Conservation (phyloP, 768 basidiomycete species). For the Amanita fuliginea region DNA sequence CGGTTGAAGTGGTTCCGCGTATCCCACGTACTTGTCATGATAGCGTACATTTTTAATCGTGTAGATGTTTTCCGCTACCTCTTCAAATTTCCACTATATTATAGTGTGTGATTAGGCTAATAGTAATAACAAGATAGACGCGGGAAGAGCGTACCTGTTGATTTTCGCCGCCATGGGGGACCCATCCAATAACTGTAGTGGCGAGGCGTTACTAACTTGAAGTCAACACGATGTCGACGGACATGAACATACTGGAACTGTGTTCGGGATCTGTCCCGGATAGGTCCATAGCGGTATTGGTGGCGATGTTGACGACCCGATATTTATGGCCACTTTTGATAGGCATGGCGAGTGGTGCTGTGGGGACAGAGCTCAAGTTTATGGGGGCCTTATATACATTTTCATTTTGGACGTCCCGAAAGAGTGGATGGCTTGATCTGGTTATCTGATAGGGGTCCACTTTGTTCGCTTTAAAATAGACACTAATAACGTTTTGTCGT, state of each 20-base stretch:
- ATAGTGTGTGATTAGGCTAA: no score
- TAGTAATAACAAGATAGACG: no score
- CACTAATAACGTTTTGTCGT: no score
- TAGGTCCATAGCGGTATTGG: not conserved
- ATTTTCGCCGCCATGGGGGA: not conserved
- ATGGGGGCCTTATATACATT: no score
- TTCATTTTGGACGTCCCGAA: no score
- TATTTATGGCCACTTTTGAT: not conserved
- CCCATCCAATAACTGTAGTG: not conserved
- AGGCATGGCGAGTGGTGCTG: no score
- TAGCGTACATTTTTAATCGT: not conserved
- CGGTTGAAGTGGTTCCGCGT: not conserved
- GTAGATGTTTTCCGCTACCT: not conserved
- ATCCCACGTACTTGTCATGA: not conserved
- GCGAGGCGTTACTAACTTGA: not conserved
- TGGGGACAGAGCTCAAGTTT: no score
- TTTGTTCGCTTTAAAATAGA: no score
- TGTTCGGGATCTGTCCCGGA: not conserved
- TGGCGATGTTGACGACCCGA: not conserved
- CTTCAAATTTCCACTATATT: not conserved
- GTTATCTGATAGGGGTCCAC: no score
- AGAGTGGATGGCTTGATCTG: no score
- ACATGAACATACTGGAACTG: not conserved
- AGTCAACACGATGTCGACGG: not conserved
- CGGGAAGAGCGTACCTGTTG: not conserved